Percentiles rank a stretch among this genome's conserved stretches.
phyloP scores from a whole-genome alignment of 1,139 yeast species.

The Candida buenavistaensis region DNA sequence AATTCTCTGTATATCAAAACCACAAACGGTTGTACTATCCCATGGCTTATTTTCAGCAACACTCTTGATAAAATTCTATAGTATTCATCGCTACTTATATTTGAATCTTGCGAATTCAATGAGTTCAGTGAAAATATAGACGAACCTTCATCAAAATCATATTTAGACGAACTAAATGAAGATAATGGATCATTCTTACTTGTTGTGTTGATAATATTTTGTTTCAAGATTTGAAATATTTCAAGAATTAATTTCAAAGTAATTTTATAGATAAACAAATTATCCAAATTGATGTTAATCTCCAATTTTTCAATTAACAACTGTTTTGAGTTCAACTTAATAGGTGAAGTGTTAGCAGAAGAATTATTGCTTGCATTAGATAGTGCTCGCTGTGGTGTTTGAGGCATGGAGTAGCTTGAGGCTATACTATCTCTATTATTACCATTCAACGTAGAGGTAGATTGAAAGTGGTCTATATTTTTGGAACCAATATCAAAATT shows the following conservation, averaged over 20 bases:
- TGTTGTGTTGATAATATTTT: conserved; percentile 16
- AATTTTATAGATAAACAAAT: conserved; percentile 40
- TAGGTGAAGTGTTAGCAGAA: conserved; percentile 31
- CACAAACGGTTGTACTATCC: conserved; percentile 43
- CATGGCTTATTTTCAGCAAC: conserved; percentile 30
- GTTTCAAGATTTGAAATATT: conserved; percentile 27
- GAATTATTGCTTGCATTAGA: conserved; percentile 8
- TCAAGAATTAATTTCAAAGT: conserved; percentile 32
- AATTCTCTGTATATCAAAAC: conserved; percentile 30
- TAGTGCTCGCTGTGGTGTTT: conserved; percentile 11
- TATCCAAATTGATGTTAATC: conserved; percentile 43
- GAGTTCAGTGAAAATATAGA: conserved; percentile 40
- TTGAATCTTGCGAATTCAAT: conserved; percentile 23
- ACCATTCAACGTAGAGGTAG: conserved; percentile 13
- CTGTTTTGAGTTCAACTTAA: conserved; percentile 42
- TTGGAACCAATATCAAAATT: conserved; percentile 42
- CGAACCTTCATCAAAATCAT: conserved; percentile 20
- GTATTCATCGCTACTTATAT: conserved; percentile 35
- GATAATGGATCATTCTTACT: conserved; percentile 6
- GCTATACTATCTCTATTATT: conserved; percentile 11
- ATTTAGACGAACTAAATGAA: conserved; percentile 2
- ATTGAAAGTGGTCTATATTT: conserved; percentile 14
- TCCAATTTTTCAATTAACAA: conserved; percentile 47
- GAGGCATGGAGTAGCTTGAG: conserved; percentile 10
- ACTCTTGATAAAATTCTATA: conserved; percentile 29